Conservation (phyloP, 2,329 filamentous ascomycete genomes). For the Penicillium sclerotiorum region DNA sequence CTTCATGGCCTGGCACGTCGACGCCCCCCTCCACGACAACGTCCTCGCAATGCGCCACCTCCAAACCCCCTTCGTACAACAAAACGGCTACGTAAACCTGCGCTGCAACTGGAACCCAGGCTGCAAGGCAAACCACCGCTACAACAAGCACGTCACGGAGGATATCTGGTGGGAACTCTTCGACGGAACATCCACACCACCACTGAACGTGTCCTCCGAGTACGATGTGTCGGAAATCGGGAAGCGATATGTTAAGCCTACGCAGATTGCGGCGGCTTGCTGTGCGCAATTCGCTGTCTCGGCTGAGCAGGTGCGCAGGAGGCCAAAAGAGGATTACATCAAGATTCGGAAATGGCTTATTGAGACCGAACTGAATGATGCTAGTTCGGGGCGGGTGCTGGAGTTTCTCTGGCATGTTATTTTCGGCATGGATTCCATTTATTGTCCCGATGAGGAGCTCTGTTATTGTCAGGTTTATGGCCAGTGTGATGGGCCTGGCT, state of each 20-base stretch:
- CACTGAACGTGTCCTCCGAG: constrained; percentile 28
- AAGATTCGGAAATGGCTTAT: constrained; percentile 63
- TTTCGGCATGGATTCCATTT: constrained; percentile 46
- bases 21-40: constrained; percentile 59
- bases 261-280: constrained; percentile 59
- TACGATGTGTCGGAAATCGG: constrained; percentile 4
- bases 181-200: constrained; percentile 42
- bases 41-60: constrained; percentile 54
- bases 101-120: constrained; percentile 63
- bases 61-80: constrained; percentile 53
- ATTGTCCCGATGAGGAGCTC: constrained; percentile 39
- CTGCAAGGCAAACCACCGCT: constrained; percentile 44
- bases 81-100: constrained; percentile 62
- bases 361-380: constrained; percentile 57
- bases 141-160: constrained; percentile 39
- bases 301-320: constrained; percentile 52
- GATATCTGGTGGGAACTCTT: constrained; percentile 43
- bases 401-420: constrained; percentile 69
- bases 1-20: constrained; percentile 59
- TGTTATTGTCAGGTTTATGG: constrained; percentile 44
- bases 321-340: constrained; percentile 58
- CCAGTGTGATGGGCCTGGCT: constrained; percentile 26
- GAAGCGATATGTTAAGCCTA: constrained; percentile 47
- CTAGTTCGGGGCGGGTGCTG: constrained; percentile 61
- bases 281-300: constrained; percentile 69